Percentiles rank a stretch among this genome's conserved stretches.
Conservation (phyloP, 2,329 filamentous ascomycete genomes). For the Pezicula neosporulosa region DNA sequence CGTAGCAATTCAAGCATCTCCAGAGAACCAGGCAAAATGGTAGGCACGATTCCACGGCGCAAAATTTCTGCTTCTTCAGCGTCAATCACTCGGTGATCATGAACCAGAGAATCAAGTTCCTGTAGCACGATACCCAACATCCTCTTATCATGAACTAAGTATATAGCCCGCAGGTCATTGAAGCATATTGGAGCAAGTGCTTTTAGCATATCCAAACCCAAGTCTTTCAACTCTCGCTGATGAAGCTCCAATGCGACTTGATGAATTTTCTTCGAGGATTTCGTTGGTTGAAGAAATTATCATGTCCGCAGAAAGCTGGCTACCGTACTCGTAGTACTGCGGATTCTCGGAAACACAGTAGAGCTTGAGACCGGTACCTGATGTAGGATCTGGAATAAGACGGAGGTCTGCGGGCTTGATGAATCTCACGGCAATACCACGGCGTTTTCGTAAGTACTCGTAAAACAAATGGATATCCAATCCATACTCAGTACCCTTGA, state of each 20-base stretch:
- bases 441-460: not conserved
- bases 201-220: conserved; percentile 20
- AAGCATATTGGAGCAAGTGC: conserved; percentile 24
- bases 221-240: conserved; percentile 23
- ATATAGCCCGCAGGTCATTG: conserved; percentile 29
- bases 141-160: conserved; percentile 29
- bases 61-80: conserved; percentile 15
- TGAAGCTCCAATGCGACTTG: conserved; percentile 27
- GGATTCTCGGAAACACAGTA: not conserved
- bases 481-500: conserved; percentile 3
- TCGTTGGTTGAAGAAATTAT: conserved; percentile 12
- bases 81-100: conserved; percentile 12
- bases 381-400: not conserved
- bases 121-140: conserved; percentile 31
- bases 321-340: too few species aligned
- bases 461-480: conserved; percentile 5
- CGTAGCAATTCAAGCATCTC: conserved; percentile 15
- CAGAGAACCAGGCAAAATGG: conserved; percentile 23
- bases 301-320: not conserved
- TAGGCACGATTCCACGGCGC: conserved; percentile 18
- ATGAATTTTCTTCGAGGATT: conserved; percentile 19
- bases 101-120: conserved; percentile 20
- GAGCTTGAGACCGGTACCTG: not conserved
- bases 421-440: not conserved
- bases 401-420: conserved; percentile 1